Evolutionary conservation across 2,329 filamentous ascomycete genomes (phyloP), one percentile per base, ranked within the genome.

Genomic region (Cytospora schulzeri): DNA sequence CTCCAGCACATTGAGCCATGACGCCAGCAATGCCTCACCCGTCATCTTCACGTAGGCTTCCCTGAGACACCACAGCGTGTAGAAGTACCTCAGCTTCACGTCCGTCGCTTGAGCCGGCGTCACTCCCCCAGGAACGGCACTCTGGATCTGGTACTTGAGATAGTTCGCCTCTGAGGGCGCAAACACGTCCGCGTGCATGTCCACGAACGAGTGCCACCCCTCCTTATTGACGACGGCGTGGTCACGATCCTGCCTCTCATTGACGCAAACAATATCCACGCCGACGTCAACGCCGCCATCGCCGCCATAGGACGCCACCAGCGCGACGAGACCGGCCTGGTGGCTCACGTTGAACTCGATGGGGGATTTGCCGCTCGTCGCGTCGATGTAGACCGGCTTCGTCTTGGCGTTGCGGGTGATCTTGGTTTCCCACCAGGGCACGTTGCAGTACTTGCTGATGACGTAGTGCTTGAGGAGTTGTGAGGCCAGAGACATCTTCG

Each of bases 11-110:
- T 79, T 79, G 57, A 94, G 80, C 91, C 91, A 94, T 4, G 81
- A 80, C 0, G 91, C 91, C 11, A 93, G 79, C 64, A 94, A 80
- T 0, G 90, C 91, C 71, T 93, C 90, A 29, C 91, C 91, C 33
- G 90, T 91, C 78, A 94, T 87, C 83, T 93, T 94, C 75, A 93
- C 88, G 73, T 91, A 93, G 0, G 90, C 88, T 77, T 94, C 91
- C 70, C 91, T 88, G 74, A 92, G 83, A 74, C 89, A 91, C 88
- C 91, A 94, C 65, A 90, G 85, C 1, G 89, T 84, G 73, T 93
- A 94, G 73, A 94, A 94, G 60, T 84, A 81, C 6, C 89, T 81
- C 31, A 93, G 78, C 72, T 88, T 88, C 26, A 78, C 81, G 66
- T 90, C 88, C 22, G 85, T 77, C n/a, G 85, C 70, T 24, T 73